Evolutionary conservation across 495 filamentous ascomycete genomes (phyloP).

Genomic region (Hypomontagnella monticulosa): DNA sequence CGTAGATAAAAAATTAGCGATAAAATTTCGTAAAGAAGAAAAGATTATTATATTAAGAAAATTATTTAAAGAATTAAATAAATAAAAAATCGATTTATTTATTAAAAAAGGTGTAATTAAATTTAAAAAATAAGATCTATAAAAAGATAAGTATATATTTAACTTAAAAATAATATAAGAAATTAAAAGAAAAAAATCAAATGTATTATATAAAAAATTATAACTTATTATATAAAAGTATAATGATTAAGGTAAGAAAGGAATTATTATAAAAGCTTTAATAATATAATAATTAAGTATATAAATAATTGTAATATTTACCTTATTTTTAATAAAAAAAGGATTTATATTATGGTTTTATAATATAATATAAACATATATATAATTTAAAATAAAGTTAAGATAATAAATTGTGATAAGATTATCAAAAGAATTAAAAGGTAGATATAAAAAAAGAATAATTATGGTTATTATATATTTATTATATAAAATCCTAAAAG

Average conservation of each 20-base stretch:
- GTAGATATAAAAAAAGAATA: not conserved
- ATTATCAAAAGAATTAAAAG: not conserved
- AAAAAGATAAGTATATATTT: not conserved
- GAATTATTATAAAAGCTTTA: not conserved
- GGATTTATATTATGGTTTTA: not conserved
- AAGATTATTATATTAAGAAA: not conserved
- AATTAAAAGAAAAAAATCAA: not conserved
- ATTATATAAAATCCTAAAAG: not conserved
- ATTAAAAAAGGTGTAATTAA: not conserved
- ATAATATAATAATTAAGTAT: not conserved
- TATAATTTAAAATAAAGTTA: not conserved
- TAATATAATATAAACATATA: not conserved
- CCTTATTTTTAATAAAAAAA: not conserved
- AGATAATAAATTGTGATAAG: not conserved
- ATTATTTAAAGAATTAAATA: not conserved
- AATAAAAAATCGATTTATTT: not conserved
- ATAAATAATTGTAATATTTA: not conserved
- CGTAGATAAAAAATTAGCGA: not conserved
- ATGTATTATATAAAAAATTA: not conserved
- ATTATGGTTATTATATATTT: not conserved
- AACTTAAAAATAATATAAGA: not conserved
- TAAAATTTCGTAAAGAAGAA: not conserved
- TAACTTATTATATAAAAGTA: not conserved
- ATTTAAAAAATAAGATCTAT: not conserved
- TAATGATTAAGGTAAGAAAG: constrained; percentile 4